Evolutionary conservation across 371 early-diverging fungal genomes (phyloP), one percentile per base, ranked within the genome.

Genomic region (Capillidium rhysosporum): DNA sequence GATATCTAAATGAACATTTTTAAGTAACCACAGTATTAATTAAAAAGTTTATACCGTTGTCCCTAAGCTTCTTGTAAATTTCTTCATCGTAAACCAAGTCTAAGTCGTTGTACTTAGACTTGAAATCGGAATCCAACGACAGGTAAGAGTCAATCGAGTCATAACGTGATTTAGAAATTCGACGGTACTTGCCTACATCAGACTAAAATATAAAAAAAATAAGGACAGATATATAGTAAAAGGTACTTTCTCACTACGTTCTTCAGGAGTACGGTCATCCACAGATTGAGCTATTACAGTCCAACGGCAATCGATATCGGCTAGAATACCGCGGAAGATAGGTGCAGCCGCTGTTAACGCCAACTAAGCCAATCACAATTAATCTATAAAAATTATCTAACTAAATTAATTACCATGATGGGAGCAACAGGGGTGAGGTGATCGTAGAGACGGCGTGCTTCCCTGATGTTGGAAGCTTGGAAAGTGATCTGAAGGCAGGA

Each of bases 401-500:
- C 18, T 28, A 12, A 29, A 3, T 23, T 8, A 49, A 31, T 62
- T 62, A 72, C 70, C 84, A 98, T 86, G 53, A 98, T 81, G 1
- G 99, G 96, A 18, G 89, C 79, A 12, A 99, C 67, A 23, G 86
- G 79, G 3, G 92, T 92, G 56, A 98, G 73, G 56, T 91, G 91
- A 71, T 99, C 99, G 66, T 98, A 97, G 39, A 98, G 68, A 55
- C 77, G 63, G 53, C 97, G 71, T 12, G 96, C 98, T 65, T 95
- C 92, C 59, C 83, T 81, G 26, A 98, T 79, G 59, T 85, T 83
- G 64, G 86, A 84, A n/a, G 96, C 92, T 68, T 99, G 99, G 65
- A 99, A 87, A 18, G 99, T 98, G 60, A 97, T 86, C 69, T 99
- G 99, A 30, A 99, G 74, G 63, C 99, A 97, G 61, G 86, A 90